phyloP scores from a whole-genome alignment of 1,139 yeast genomes.

The Arxiozyma slooffiae region DNA sequence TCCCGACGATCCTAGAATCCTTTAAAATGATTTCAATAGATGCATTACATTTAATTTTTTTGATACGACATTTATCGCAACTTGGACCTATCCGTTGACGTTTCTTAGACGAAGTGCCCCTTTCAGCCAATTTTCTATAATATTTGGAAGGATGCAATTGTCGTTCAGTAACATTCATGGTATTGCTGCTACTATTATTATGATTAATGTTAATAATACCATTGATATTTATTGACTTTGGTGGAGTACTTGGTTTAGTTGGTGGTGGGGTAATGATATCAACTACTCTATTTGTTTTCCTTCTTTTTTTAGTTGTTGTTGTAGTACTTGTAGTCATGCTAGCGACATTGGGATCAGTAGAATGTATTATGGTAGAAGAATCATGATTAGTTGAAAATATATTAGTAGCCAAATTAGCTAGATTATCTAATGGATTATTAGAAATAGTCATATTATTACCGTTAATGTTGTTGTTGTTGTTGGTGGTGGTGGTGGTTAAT shows the following conservation, averaged over 20 bases:
- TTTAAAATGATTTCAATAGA: conserved; percentile 36
- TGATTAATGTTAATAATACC: neutral
- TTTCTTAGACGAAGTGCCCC: conserved; percentile 29
- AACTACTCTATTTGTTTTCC: neutral
- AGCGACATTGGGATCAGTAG: neutral
- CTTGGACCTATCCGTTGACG: conserved; percentile 63
- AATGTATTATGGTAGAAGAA: neutral
- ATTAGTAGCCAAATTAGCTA: conserved; percentile 1
- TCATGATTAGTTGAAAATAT: neutral
- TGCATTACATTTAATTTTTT: conserved; percentile 71
- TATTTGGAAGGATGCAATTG: neutral
- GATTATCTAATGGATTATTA: neutral
- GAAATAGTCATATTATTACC: neutral
- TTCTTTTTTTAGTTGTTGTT: neutral
- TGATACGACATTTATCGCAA: conserved; percentile 59
- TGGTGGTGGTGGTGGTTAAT: neutral
- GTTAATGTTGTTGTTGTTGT: neutral
- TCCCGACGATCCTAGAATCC: conserved; percentile 15
- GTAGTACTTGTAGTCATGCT: neutral
- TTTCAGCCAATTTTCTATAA: neutral
- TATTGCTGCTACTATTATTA: neutral
- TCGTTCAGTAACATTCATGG: neutral
- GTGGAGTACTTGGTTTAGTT: neutral
- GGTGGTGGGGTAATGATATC: conserved; percentile 5
- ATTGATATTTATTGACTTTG: neutral